Conservation (phyloP, 352 stramenopile species). For the Pythium apleroticum region DNA sequence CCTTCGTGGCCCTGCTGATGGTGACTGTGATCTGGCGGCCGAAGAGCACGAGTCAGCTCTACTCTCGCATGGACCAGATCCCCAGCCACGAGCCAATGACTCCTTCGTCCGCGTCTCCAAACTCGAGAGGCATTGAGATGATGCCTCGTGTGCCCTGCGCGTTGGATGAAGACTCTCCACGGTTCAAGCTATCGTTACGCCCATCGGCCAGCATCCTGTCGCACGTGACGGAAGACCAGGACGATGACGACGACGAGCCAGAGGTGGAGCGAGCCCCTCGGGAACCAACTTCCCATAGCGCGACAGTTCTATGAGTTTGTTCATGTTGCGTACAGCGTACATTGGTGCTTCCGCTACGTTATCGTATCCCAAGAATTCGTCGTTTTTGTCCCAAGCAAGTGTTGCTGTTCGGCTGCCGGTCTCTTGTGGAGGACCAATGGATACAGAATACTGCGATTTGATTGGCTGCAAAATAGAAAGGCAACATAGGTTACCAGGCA, state of each 20-base stretch:
- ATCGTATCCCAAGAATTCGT: background rate
- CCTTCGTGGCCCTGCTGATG: conserved; percentile 66
- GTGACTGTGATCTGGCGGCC: conserved; percentile 77
- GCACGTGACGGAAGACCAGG: conserved; percentile 11
- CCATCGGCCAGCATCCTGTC: conserved; percentile 3
- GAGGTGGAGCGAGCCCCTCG: conserved; percentile 7
- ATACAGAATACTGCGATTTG: background rate
- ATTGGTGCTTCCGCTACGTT: background rate
- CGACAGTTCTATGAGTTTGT: background rate
- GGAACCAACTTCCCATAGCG: background rate
- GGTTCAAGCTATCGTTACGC: background rate
- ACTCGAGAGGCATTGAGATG: conserved; percentile 47
- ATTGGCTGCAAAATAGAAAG: conserved; percentile 1
- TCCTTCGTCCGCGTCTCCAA: conserved; percentile 45
- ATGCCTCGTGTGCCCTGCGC: conserved; percentile 58
- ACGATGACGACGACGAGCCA: conserved; percentile 10
- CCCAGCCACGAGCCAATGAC: conserved; percentile 62
- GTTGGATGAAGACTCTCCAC: conserved; percentile 34
- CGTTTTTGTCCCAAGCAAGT: background rate
- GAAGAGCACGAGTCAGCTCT: conserved; percentile 58
- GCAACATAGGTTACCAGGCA: too few species aligned
- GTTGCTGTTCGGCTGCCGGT: too few species aligned
- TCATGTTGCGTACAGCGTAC: background rate
- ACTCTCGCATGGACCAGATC: conserved; percentile 81
- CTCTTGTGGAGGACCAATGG: too few species aligned